Evolutionary conservation across 2,329 filamentous ascomycete genomes (phyloP), one percentile per base, ranked within the genome.

Genomic region (Cladosporium sp.): DNA sequence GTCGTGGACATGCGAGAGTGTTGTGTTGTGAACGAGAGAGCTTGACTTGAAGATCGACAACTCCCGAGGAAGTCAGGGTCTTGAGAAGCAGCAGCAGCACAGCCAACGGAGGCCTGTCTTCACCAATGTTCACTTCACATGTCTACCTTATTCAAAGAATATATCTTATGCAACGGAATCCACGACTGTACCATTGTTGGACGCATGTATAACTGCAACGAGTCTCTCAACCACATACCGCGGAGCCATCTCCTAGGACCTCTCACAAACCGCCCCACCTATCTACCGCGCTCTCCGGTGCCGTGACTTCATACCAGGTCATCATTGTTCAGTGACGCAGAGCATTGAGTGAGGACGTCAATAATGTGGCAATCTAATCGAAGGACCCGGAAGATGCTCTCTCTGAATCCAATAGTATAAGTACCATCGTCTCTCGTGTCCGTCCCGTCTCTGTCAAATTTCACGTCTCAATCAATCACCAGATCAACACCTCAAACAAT

Each of bases 291-390:
- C 37, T 28, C 49, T 26, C 26, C 56, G 52, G 21, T 52, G 29
- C 21, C 29, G 59, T 62, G 59, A 62, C 59, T 62, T 62, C 59
- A 62, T 62, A 18, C 5, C 31, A 23, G 28, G 21, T 53, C 59
- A 62, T 52, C 46, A 8, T 31, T 11, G n/a, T 23, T 37, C 29
- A 37, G 59, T 62, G 59, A 62, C 59, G 59, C 46, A 37, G 33
- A 62, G 2, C 50, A 53, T 53, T 53, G 16, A 31, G 26, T 5
- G 26, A 44, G 26, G n/a, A 53, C 29, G n/a, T 31, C 23, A 33
- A 33, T 29, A 11, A 40, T 52, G 59, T 62, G 49, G 59, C 23
- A 35, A 33, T 60, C 10, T 29, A 21, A 53, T 31, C 50, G 50
- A 31, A 53, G 50, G 23, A 21, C 12, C 26, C 26, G 29, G 40